These are phyloP conservation scores for Graphilbum sp. DNA, from an alignment of 2,329 filamentous ascomycete species.

Conservation along the genomic window DNA sequence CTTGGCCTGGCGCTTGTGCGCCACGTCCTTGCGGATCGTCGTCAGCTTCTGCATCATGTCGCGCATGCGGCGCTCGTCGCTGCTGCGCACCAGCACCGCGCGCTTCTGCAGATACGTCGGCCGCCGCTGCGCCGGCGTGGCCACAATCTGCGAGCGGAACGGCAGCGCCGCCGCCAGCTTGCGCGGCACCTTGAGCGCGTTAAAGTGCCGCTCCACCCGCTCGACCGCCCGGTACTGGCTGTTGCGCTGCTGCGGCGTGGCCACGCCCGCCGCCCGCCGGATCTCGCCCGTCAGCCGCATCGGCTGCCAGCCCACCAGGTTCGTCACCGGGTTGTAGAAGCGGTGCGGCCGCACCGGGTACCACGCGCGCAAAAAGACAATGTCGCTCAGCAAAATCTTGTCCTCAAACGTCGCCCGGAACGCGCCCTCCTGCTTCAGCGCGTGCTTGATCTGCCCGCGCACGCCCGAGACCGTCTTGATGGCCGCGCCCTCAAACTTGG, in stretches of 20 bases:
- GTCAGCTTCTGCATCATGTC: conserved; percentile 86
- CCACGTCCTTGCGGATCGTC: conserved; percentile 79
- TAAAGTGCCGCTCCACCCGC: conserved; percentile 58
- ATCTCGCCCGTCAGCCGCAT: conserved; percentile 94
- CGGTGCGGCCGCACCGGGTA: conserved; percentile 88
- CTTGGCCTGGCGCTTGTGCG: conserved; percentile 64
- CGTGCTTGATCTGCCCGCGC: conserved; percentile 91
- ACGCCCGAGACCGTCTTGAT: conserved; percentile 95
- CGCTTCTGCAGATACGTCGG: conserved; percentile 90
- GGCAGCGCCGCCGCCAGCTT: conserved; percentile 71
- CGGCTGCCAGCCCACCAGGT: conserved; percentile 78
- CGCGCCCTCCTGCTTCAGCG: conserved; percentile 85
- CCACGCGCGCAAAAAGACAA: conserved; percentile 93
- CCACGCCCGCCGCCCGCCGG: conserved; percentile 55
- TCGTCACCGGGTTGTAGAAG: conserved; percentile 94
- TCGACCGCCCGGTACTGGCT: conserved; percentile 63
- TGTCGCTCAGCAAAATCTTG: conserved; percentile 92
- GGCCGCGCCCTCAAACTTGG: conserved; percentile 92
- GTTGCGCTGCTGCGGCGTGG: conserved; percentile 69
- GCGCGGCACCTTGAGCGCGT: conserved; percentile 59
- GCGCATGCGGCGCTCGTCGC: conserved; percentile 78
- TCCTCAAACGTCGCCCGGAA: conserved; percentile 98
- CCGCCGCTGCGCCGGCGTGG: conserved; percentile 64
- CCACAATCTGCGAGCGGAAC: conserved; percentile 78
- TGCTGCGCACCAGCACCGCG: conserved; percentile 68